Evolutionary conservation across 805 yeast species (phyloP), one percentile per base, ranked within the genome.

Genomic region (Candida odintsovae): DNA sequence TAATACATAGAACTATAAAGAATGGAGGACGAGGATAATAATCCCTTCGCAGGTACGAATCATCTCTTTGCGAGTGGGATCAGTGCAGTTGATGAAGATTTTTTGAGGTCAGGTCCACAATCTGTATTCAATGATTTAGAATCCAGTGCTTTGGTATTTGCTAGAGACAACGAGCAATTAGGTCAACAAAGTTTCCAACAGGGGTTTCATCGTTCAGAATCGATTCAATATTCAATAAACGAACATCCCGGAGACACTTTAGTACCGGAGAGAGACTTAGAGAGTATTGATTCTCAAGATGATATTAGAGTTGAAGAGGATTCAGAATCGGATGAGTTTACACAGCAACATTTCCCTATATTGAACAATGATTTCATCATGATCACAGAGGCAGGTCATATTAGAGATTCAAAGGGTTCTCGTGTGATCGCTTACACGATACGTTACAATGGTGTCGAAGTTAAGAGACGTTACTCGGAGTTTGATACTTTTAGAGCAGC

Each of bases 391-490:
- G 92, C 94, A 0, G 80, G 82, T 4, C 85, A 82, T 56, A 76
- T 85, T 28, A 78, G 75, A 48, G 95, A 87, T 53, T 80, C 82
- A 20, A 72, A 72, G 46, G 69, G 76, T 38, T 73, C 80, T 45
- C 72, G 83, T 1, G 87, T 78, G 54, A 78, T 92, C 31, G 86
- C 39, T 4, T 92, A 92, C 62, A 80, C 95, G 13, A 86, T 92
- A 48, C 77, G 77, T 50, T 67, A 78, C 43, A 69, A 77, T 7
- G 55, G 55, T n/a, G 35, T 73, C 7, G 70, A 75, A 15, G 89
- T 88, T 8, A 76, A 86, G 28, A 72, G 98, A 56, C 70, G 98
- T 40, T 94, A 92, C 64, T 86, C 95, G 40, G 99, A 94, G 61
- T 94, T 94, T 64, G 97, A 89, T 59, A 77, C 85, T 45, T 72